Percentiles rank a stretch among this genome's conserved stretches.
Conservation (phyloP, 2,329 filamentous ascomycete species). For the Ceratocystis papillata region DNA sequence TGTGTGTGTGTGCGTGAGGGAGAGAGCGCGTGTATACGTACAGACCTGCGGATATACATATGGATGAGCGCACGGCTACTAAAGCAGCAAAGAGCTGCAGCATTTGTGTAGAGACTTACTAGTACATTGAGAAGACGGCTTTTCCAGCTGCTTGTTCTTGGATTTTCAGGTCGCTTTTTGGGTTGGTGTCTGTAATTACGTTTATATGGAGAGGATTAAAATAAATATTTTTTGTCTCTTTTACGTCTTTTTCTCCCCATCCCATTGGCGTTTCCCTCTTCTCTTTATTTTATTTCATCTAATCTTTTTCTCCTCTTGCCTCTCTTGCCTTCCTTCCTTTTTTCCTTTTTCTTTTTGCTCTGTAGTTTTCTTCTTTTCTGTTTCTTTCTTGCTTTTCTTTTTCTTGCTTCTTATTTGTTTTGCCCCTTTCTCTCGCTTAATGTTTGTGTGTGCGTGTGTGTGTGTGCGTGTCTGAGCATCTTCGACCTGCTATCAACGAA, state of each 20-base stretch:
- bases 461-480: not conserved
- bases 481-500: too few relatives aligned
- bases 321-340: not conserved
- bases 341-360: not conserved
- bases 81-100: too few relatives aligned
- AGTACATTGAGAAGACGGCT: too few relatives aligned
- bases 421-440: not conserved
- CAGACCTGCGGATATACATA: too few relatives aligned
- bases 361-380: not conserved
- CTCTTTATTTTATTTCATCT: not conserved
- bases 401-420: not conserved
- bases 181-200: not conserved
- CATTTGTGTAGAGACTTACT: too few relatives aligned
- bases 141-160: too few relatives aligned
- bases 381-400: not conserved
- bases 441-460: not conserved
- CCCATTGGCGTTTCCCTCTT: not conserved
- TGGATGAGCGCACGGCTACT: too few relatives aligned
- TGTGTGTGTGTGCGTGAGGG: too few relatives aligned
- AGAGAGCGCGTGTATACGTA: too few relatives aligned
- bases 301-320: not conserved
- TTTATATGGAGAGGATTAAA: not conserved
- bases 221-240: not conserved
- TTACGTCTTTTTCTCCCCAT: not conserved
- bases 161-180: not conserved